phyloP scores from a whole-genome alignment of 2,329 filamentous ascomycete genomes.

The Colletotrichum sp. region DNA sequence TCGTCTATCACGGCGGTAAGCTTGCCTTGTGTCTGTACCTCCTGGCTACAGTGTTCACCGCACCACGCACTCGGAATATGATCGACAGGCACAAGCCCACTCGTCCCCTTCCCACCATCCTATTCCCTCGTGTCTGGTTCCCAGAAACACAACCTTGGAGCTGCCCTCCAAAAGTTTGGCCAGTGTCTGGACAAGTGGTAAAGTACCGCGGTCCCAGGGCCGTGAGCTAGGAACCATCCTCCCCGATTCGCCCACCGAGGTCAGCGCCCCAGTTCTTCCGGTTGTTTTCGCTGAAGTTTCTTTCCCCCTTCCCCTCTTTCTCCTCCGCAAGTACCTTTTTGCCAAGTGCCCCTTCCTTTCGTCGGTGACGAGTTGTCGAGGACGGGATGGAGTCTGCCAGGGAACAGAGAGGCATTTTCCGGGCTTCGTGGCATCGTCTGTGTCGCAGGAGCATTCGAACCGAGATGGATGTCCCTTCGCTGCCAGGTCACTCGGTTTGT shows the following conservation, averaged over 20 bases:
- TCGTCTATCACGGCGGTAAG: neutral
- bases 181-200: neutral
- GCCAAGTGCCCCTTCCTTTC: neutral
- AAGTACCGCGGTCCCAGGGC: neutral
- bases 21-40: neutral
- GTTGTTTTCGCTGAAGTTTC: neutral
- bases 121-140: neutral
- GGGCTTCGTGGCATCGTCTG: conserved; percentile 1
- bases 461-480: neutral
- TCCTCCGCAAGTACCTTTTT: neutral
- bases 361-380: neutral
- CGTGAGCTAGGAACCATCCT: neutral
- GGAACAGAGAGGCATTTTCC: conserved; percentile 13
- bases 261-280: neutral
- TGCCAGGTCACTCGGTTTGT: neutral
- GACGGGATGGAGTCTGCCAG: neutral
- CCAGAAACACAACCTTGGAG: neutral
- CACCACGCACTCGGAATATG: conserved; percentile 7
- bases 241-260: conserved; percentile 8
- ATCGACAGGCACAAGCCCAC: conserved; percentile 17
- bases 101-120: conserved; percentile 1
- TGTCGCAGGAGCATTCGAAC: neutral
- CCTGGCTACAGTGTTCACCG: neutral
- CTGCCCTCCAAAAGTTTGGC: neutral
- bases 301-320: neutral